Conservation (phyloP, 805 yeast species). For the Candida ovalis region DNA sequence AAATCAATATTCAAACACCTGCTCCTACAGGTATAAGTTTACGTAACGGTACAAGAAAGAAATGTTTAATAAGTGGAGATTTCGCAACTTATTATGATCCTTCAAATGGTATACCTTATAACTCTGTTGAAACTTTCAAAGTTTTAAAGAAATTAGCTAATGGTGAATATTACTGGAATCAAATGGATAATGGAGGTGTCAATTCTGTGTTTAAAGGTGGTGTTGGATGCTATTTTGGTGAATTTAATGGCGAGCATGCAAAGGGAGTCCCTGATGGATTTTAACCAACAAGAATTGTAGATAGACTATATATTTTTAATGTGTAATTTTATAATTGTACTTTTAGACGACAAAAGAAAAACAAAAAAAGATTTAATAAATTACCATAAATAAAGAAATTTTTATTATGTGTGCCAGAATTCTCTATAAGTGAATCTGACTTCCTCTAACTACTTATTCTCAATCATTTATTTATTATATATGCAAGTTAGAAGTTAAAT, state of each 20-base stretch:
- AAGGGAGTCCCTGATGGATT: conserved; percentile 89
- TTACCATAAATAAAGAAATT: conserved; percentile 44
- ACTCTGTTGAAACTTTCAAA: conserved; percentile 76
- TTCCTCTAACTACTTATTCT: neutral
- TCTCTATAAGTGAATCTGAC: neutral
- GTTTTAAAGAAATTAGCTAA: conserved; percentile 53
- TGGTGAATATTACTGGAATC: conserved; percentile 52
- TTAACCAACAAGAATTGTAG: conserved; percentile 23
- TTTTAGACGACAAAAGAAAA: conserved; percentile 13
- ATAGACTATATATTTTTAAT: too few species aligned
- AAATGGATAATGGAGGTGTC: conserved; percentile 44
- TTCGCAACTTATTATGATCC: conserved; percentile 88
- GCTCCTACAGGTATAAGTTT: conserved; percentile 73
- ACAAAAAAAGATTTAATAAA: conserved; percentile 5
- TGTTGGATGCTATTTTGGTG: conserved; percentile 39
- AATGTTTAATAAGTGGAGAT: conserved; percentile 73
- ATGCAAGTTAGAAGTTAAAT: neutral
- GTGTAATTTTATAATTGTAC: neutral
- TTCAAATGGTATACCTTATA: conserved; percentile 79
- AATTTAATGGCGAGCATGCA: conserved; percentile 51
- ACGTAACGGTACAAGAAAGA: conserved; percentile 63
- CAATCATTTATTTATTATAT: too few species aligned
- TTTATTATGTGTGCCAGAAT: neutral
- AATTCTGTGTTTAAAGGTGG: conserved; percentile 31
- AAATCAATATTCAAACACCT: conserved; percentile 54